Conservation (phyloP, 108 stramenopile species). For the Discostella pseudostelligera region DNA sequence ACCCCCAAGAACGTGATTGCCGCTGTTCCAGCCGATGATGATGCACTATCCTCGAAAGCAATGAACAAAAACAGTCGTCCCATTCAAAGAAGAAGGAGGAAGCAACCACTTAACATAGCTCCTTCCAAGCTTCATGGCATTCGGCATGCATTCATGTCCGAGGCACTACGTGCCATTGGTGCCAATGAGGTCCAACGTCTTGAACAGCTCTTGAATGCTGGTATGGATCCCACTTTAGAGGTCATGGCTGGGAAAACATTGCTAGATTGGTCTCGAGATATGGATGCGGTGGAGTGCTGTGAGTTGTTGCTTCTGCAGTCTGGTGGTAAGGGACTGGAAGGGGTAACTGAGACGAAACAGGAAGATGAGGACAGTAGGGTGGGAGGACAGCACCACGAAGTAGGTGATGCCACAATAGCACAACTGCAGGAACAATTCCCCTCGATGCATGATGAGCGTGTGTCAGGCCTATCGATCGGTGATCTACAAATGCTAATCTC, state of each 20-base stretch:
- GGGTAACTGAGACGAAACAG: background rate
- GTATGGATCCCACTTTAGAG: slow-evolving; percentile 55
- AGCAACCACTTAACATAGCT: slow-evolving; percentile 57
- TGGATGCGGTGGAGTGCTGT: slow-evolving; percentile 68
- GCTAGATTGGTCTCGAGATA: slow-evolving; percentile 67
- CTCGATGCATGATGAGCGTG: slow-evolving; percentile 16
- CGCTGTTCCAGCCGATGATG: slow-evolving; percentile 9
- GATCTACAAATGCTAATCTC: slow-evolving; percentile 26
- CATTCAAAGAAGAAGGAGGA: slow-evolving; percentile 8
- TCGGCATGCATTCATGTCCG: slow-evolving; percentile 81
- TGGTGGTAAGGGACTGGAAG: background rate
- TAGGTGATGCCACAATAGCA: background rate
- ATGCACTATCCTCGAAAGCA: slow-evolving; percentile 5
- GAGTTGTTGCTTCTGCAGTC: slow-evolving; percentile 38
- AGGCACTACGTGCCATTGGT: slow-evolving; percentile 82
- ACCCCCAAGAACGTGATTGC: slow-evolving; percentile 10
- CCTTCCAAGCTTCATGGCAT: slow-evolving; percentile 75
- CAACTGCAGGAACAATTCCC: background rate
- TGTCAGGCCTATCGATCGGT: slow-evolving; percentile 20
- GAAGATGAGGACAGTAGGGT: background rate
- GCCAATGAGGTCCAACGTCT: slow-evolving; percentile 76
- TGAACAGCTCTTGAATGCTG: slow-evolving; percentile 63
- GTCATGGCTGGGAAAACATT: slow-evolving; percentile 68
- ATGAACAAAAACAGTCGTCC: background rate
- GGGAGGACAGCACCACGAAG: background rate